Percentiles rank a stretch among this genome's conserved stretches.
phyloP scores from a whole-genome alignment of 1,284 basidiomycete genomes.

The Athelia sp. region DNA sequence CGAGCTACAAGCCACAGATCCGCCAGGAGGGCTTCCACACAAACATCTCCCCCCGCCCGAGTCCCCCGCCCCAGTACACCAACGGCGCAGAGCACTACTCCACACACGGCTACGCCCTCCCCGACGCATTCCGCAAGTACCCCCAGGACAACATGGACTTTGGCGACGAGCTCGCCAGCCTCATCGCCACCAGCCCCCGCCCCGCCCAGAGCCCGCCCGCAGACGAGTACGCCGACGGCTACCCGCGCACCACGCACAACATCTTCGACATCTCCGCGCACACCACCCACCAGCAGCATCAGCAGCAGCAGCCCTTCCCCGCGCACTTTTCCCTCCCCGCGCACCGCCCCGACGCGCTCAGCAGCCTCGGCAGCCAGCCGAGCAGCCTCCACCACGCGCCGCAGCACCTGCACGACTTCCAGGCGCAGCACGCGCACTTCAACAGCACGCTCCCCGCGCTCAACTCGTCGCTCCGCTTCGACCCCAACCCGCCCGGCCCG shows the following conservation, averaged over 20 bases:
- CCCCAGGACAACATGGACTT: conserved; percentile 45
- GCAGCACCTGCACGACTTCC: conserved; percentile 2
- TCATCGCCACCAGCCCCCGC: conserved; percentile 39
- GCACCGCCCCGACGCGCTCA: background rate
- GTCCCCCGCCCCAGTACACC: conserved; percentile 19
- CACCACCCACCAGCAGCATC: conserved; percentile 16
- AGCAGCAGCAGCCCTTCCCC: conserved; percentile 17
- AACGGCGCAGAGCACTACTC: conserved; percentile 20
- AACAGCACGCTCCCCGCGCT: conserved; percentile 57
- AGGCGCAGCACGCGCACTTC: conserved; percentile 34
- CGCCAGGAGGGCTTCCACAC: conserved; percentile 60
- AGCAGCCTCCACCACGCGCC: background rate
- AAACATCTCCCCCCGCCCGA: conserved; percentile 25
- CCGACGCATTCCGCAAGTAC: conserved; percentile 49
- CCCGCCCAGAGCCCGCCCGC: conserved; percentile 17
- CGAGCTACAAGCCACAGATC: conserved; percentile 10
- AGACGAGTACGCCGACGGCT: conserved; percentile 16
- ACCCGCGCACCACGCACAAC: conserved; percentile 51
- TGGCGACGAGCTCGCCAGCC: conserved; percentile 55
- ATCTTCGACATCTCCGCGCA: conserved; percentile 64
- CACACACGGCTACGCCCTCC: conserved; percentile 37
- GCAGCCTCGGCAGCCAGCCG: background rate
- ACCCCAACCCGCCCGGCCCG: conserved; percentile 34
- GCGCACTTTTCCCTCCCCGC: conserved; percentile 7
- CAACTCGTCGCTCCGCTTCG: conserved; percentile 56